phyloP scores from a whole-genome alignment of 768 basidiomycete genomes.

The Tulasnella sp. region DNA sequence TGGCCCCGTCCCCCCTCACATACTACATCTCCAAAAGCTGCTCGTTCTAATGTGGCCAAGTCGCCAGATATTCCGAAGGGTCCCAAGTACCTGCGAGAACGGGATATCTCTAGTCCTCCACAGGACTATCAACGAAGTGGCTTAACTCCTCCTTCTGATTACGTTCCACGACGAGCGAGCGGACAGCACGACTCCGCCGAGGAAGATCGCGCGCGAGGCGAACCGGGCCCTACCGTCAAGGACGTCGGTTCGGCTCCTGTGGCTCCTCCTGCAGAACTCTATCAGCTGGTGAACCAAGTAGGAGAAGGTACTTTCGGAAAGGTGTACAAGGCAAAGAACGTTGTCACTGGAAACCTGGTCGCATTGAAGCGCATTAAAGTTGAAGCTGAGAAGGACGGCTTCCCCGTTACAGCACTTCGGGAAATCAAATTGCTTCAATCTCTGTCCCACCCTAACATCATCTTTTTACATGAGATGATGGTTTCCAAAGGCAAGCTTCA shows the following conservation, averaged over 20 bases:
- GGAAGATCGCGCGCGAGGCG: background rate
- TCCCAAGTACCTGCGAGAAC: background rate
- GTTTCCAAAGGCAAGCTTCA: slow-evolving; percentile 80
- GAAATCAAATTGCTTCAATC: slow-evolving; percentile 98
- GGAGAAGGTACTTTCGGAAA: slow-evolving; percentile 99
- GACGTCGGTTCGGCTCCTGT: background rate
- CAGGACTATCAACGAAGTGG: slow-evolving; percentile 10
- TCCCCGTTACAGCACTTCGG: slow-evolving; percentile 98
- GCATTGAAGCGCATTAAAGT: slow-evolving; percentile 96
- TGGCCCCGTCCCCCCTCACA: slow-evolving; percentile 6
- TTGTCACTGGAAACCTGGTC: slow-evolving; percentile 71
- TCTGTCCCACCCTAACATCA: slow-evolving; percentile 85
- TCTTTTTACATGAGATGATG: slow-evolving; percentile 96
- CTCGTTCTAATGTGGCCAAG: background rate
- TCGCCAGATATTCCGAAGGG: background rate
- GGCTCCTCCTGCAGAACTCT: slow-evolving; percentile 56
- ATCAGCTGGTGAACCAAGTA: slow-evolving; percentile 88
- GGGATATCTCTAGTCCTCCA: background rate
- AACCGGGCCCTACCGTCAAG: background rate
- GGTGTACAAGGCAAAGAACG: slow-evolving; percentile 93
- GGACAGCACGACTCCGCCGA: slow-evolving; percentile 4
- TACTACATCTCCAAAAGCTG: background rate
- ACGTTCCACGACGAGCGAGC: background rate
- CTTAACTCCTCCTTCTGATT: background rate
- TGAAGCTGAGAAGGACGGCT: slow-evolving; percentile 97